Evolutionary conservation across 345 rosid species (phyloP).

Genomic region (Sisymbrium irio): DNA sequence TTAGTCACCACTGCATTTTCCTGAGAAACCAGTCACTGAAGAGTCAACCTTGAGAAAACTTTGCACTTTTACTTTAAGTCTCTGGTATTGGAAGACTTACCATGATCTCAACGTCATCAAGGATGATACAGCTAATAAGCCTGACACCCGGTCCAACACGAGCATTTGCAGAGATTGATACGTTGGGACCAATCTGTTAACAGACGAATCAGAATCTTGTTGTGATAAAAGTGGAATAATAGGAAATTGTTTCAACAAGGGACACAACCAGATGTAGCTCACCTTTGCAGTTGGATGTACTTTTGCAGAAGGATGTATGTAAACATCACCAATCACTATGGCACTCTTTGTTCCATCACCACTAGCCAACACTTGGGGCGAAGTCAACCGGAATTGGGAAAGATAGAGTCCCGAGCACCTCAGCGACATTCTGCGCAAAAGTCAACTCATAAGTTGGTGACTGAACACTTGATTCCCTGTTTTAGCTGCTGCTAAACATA

Average conservation of each 20-base stretch:
- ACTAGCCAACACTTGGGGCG: conserved; percentile 72
- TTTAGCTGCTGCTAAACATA: not conserved
- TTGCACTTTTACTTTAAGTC: not conserved
- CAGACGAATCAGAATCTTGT: not conserved
- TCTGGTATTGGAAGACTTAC: conserved; percentile 36
- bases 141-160: conserved; percentile 92
- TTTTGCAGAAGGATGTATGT: conserved; percentile 95
- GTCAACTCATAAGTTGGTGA: conserved; percentile 12
- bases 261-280: conserved; percentile 12
- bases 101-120: conserved; percentile 88
- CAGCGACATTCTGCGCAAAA: conserved; percentile 71
- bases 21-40: conserved; percentile 39
- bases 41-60: conserved; percentile 11
- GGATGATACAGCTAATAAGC: conserved; percentile 86
- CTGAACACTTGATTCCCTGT: conserved; percentile 6
- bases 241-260: not conserved
- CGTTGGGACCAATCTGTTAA: conserved; percentile 92
- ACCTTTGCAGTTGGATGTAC: conserved; percentile 97
- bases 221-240: not conserved
- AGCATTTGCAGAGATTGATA: conserved; percentile 85
- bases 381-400: conserved; percentile 66
- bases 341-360: conserved; percentile 77
- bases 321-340: conserved; percentile 75
- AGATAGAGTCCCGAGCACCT: conserved; percentile 85
- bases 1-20: conserved; percentile 87